Percentiles rank a stretch among this genome's conserved stretches.
These are phyloP conservation scores for Fraxinus greggii DNA, from an alignment of 305 asterid species.

Conservation along the genomic window DNA sequence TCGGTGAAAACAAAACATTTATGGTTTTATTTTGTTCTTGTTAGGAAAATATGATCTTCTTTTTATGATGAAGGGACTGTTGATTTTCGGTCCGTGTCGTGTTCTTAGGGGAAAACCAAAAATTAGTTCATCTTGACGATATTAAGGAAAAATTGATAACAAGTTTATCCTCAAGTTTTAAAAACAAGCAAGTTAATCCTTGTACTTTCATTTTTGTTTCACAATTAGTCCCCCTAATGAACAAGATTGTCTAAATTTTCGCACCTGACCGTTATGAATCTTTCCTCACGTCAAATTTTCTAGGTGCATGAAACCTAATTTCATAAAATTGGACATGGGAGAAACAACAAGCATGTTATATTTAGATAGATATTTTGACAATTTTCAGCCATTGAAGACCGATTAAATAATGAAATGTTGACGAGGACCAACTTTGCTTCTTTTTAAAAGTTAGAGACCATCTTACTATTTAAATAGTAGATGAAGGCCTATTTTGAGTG, in stretches of 20 bases:
- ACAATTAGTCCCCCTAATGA: too few species aligned
- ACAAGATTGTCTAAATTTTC: too few species aligned
- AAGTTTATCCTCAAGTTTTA: too few species aligned
- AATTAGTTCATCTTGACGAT: too few species aligned
- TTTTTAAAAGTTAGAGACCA: background rate
- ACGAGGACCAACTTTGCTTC: background rate
- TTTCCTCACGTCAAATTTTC: background rate
- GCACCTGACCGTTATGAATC: background rate
- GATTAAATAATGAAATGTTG: background rate
- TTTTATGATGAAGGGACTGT: background rate
- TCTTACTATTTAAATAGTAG: background rate
- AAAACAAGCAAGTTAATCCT: too few species aligned
- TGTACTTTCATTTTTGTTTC: too few species aligned
- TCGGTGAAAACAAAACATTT: conserved; percentile 27
- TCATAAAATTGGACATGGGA: background rate
- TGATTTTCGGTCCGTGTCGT: background rate
- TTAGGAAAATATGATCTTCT: background rate
- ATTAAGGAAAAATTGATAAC: too few species aligned
- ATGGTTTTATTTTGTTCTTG: too few species aligned
- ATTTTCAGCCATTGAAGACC: too few species aligned
- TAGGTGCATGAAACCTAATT: background rate
- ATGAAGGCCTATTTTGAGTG: background rate
- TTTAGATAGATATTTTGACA: too few species aligned
- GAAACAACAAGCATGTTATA: background rate
- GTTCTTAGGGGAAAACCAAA: background rate